Evolutionary conservation across 2,329 filamentous ascomycete species (phyloP).

Genomic region (Aplosporella prunicola): DNA sequence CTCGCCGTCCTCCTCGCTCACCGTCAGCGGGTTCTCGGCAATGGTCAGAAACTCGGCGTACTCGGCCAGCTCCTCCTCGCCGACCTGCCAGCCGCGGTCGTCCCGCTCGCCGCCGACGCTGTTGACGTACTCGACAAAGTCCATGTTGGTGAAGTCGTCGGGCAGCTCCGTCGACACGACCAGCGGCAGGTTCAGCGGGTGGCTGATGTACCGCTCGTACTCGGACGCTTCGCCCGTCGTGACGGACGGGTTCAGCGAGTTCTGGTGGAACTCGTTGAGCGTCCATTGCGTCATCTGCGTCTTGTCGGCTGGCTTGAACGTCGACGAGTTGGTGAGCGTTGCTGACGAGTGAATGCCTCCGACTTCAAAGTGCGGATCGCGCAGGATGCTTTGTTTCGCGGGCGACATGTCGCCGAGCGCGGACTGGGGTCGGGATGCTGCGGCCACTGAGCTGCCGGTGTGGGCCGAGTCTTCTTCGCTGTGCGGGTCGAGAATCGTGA

Average conservation of each 20-base stretch:
- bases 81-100: conserved; percentile 35
- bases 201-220: conserved; percentile 79
- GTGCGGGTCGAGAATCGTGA: conserved; percentile 58
- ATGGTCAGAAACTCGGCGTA: conserved; percentile 71
- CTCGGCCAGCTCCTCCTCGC: conserved; percentile 58
- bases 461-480: conserved; percentile 23
- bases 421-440: conserved; percentile 13
- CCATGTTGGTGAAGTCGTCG: conserved; percentile 43
- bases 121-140: conserved; percentile 74
- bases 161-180: conserved; percentile 62
- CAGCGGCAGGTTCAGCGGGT: conserved; percentile 80
- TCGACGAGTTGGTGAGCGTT: conserved; percentile 20
- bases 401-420: conserved; percentile 24
- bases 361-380: conserved; percentile 30
- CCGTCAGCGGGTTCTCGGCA: conserved; percentile 74
- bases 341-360: conserved; percentile 12
- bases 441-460: neutral
- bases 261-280: conserved; percentile 73
- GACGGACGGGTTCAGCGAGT: conserved; percentile 79
- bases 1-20: conserved; percentile 71
- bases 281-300: conserved; percentile 79
- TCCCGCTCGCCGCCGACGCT: conserved; percentile 54
- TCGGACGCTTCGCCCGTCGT: conserved; percentile 68
- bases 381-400: conserved; percentile 33
- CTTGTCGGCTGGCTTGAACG: conserved; percentile 56